These are phyloP conservation scores for Aspergillus niger DNA, from an alignment of 2,329 filamentous ascomycete genomes.

Conservation along the genomic window DNA sequence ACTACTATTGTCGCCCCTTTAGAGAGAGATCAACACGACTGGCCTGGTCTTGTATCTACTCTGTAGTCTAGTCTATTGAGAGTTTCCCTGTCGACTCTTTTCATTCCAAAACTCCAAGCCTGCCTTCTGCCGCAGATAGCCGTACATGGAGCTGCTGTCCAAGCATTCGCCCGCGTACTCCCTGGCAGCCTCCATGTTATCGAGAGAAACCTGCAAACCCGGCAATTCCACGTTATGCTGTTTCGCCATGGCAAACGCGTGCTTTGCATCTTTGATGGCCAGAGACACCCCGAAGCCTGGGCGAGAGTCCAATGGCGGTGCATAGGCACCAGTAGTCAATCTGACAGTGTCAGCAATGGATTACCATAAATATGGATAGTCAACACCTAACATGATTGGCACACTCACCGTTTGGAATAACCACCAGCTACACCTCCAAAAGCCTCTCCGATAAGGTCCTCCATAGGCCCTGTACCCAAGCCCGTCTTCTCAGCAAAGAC, in stretches of 20 bases:
- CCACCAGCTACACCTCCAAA: conserved; percentile 47
- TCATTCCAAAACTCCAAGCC: conserved; percentile 43
- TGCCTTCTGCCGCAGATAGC: conserved; percentile 38
- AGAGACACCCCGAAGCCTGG: conserved; percentile 42
- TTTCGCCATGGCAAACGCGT: conserved; percentile 37
- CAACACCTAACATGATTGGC: too few relatives aligned
- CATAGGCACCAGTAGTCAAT: conserved; percentile 47
- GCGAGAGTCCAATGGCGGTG: conserved; percentile 38
- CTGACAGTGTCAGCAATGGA: conserved; percentile 18
- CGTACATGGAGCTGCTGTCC: conserved; percentile 44
- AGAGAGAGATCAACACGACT: too few relatives aligned
- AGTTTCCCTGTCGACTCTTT: conserved; percentile 33
- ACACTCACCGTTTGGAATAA: conserved; percentile 44
- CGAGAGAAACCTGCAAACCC: conserved; percentile 35
- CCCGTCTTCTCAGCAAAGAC: conserved; percentile 51
- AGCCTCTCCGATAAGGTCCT: conserved; percentile 47
- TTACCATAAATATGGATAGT: too few relatives aligned
- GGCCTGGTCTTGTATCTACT: background rate
- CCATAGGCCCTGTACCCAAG: conserved; percentile 45
- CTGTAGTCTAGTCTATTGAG: background rate
- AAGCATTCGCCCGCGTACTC: conserved; percentile 41
- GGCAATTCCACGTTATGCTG: conserved; percentile 36
- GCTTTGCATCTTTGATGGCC: conserved; percentile 42
- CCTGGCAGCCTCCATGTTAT: conserved; percentile 40
- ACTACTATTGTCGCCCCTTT: too few relatives aligned